Percentiles rank a stretch among this genome's conserved stretches.
Evolutionary conservation across 345 rosid species (phyloP).

Genomic region (Iberis pinnata): DNA sequence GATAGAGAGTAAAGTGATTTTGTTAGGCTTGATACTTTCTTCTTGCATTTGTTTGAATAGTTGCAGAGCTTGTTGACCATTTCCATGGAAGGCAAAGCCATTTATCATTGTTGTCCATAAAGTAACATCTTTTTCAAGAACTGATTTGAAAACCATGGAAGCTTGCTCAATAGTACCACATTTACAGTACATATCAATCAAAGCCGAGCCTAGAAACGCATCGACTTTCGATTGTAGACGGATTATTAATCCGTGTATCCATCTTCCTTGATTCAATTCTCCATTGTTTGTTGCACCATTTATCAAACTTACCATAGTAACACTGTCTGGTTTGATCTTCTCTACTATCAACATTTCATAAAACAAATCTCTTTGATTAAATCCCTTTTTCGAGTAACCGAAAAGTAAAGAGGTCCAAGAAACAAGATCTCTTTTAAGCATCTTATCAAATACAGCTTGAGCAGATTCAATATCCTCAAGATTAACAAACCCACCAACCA

Average conservation of each 20-base stretch:
- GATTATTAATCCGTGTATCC: conserved; percentile 38
- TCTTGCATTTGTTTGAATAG: conserved; percentile 41
- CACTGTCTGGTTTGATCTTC: conserved; percentile 40
- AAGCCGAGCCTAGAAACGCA: conserved; percentile 40
- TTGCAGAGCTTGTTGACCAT: conserved; percentile 43
- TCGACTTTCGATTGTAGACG: conserved; percentile 31
- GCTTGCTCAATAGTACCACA: conserved; percentile 46
- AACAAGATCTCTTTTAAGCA: conserved; percentile 41
- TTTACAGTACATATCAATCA: conserved; percentile 52
- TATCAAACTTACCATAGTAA: conserved; percentile 40
- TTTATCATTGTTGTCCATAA: conserved; percentile 61
- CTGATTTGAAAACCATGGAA: conserved; percentile 30
- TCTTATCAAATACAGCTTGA: conserved; percentile 32
- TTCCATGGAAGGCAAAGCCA: conserved; percentile 55
- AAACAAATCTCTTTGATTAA: conserved; percentile 33
- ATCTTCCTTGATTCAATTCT: conserved; percentile 41
- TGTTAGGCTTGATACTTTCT: conserved; percentile 34
- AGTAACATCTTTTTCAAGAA: conserved; percentile 36
- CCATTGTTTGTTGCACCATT: conserved; percentile 38
- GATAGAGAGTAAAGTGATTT: conserved; percentile 46
- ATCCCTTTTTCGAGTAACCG: conserved; percentile 39
- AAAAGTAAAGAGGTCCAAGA: conserved; percentile 50
- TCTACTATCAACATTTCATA: conserved; percentile 28
- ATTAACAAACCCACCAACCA: conserved; percentile 48
- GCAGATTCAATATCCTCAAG: conserved; percentile 39